Conservation (phyloP, 148 eudicot species). For the Hydrangea macrophylla region DNA sequence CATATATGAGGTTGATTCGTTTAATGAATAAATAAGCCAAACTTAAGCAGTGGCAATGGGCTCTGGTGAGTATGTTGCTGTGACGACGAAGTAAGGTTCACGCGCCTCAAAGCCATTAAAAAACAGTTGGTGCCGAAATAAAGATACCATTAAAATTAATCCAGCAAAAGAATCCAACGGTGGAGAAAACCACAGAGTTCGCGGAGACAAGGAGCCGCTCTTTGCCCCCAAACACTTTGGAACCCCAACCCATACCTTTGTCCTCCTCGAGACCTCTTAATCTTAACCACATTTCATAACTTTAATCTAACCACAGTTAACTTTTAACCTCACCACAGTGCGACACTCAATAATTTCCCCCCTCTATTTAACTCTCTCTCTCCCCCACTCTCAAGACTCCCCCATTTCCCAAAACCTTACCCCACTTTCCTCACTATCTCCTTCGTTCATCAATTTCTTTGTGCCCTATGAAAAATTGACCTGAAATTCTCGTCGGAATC, state of each 20-base stretch:
- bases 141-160: no score
- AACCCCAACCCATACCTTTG: constrained; percentile 1
- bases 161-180: constrained; percentile 6
- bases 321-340: background rate
- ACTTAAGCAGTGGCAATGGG: no score
- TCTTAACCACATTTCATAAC: background rate
- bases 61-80: no score
- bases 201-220: constrained; percentile 51
- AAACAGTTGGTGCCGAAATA: background rate
- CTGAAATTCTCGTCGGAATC: background rate
- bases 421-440: background rate
- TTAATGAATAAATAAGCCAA: no score
- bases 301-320: constrained; percentile 10
- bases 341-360: constrained; percentile 10
- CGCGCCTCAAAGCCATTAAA: background rate
- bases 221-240: constrained; percentile 34
- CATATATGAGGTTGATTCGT: no score
- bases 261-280: background rate
- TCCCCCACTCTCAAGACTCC: constrained; percentile 3
- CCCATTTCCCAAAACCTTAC: background rate
- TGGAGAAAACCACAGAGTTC: constrained; percentile 18
- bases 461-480: background rate
- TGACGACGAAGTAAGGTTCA: background rate
- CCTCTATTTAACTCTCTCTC: background rate
- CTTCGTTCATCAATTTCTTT: background rate